phyloP scores from a whole-genome alignment of 306 rosid genomes.

The Sicyos baderoa region DNA sequence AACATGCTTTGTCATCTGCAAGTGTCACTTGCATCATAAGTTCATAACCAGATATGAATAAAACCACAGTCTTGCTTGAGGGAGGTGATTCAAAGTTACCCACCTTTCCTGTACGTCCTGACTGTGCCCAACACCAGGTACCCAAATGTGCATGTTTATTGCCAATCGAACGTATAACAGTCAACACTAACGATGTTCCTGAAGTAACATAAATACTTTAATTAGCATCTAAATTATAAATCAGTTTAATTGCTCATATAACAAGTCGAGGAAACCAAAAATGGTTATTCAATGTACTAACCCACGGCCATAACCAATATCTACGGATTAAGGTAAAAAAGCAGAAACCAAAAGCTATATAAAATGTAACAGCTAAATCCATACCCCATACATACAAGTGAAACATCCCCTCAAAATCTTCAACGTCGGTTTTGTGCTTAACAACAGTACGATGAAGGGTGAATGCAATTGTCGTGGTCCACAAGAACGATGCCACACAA shows the following conservation, averaged over 20 bases:
- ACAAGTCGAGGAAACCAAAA: neutral
- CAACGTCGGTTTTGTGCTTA: conserved; percentile 88
- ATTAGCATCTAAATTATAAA: conserved; percentile 23
- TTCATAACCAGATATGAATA: neutral
- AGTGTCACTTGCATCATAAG: neutral
- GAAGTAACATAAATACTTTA: conserved; percentile 14
- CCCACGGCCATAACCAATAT: neutral
- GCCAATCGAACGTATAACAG: conserved; percentile 81
- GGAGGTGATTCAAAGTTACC: conserved; percentile 5
- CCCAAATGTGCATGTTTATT: conserved; percentile 77
- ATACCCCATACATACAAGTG: conserved; percentile 99
- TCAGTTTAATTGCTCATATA: neutral
- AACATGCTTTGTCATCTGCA: neutral
- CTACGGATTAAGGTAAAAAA: neutral
- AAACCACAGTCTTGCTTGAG: neutral
- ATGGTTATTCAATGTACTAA: neutral
- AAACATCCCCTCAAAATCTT: conserved; percentile 91
- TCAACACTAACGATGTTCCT: conserved; percentile 87
- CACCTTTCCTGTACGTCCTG: conserved; percentile 84
- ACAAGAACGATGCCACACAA: conserved; percentile 92
- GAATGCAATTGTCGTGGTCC: conserved; percentile 96
- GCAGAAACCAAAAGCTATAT: neutral
- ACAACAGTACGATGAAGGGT: conserved; percentile 97
- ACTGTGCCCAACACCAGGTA: conserved; percentile 73
- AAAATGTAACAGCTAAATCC: conserved; percentile 19